Conservation (phyloP, 1,284 basidiomycete species). For the Vanrija sp. region DNA sequence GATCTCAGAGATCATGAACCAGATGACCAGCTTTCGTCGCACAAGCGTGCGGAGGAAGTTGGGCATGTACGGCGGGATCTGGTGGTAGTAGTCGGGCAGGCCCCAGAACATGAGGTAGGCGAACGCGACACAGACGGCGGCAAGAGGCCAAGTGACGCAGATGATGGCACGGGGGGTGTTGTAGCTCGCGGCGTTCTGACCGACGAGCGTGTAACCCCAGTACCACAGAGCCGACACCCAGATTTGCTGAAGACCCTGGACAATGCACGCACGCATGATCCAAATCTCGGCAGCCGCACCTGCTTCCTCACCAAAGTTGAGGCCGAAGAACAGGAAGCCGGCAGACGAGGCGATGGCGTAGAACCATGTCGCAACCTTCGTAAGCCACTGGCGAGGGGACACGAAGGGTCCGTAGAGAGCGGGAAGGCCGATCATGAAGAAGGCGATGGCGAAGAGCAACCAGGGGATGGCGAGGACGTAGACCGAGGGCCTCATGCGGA, state of each 20-base stretch:
- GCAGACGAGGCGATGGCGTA: slow-evolving; percentile 86
- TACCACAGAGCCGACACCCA: slow-evolving; percentile 92
- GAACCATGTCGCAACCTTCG: slow-evolving; percentile 74
- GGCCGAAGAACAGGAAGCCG: slow-evolving; percentile 84
- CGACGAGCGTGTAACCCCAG: slow-evolving; percentile 78
- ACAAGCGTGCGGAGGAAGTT: slow-evolving; percentile 83
- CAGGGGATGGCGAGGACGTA: slow-evolving; percentile 80
- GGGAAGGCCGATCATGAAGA: slow-evolving; percentile 83
- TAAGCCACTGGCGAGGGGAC: slow-evolving; percentile 61
- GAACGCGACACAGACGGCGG: slow-evolving; percentile 68
- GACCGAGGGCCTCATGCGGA: slow-evolving; percentile 79
- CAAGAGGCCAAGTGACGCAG: slow-evolving; percentile 74
- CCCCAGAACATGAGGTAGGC: slow-evolving; percentile 77
- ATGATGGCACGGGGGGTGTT: slow-evolving; percentile 54
- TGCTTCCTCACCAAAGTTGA: slow-evolving; percentile 94
- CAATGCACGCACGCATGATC: slow-evolving; percentile 81
- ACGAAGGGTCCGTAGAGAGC: slow-evolving; percentile 65
- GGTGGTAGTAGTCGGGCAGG: slow-evolving; percentile 61
- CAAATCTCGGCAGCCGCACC: slow-evolving; percentile 88
- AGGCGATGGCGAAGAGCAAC: slow-evolving; percentile 82
- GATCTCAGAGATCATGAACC: slow-evolving; percentile 86
- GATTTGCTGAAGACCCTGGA: slow-evolving; percentile 87
- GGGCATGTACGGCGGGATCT: slow-evolving; percentile 83
- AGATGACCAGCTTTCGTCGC: slow-evolving; percentile 81
- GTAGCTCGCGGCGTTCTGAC: slow-evolving; percentile 40